These are phyloP conservation scores for Aspergillus aculeatus DNA, from an alignment of 2,329 filamentous ascomycete species.

Conservation along the genomic window DNA sequence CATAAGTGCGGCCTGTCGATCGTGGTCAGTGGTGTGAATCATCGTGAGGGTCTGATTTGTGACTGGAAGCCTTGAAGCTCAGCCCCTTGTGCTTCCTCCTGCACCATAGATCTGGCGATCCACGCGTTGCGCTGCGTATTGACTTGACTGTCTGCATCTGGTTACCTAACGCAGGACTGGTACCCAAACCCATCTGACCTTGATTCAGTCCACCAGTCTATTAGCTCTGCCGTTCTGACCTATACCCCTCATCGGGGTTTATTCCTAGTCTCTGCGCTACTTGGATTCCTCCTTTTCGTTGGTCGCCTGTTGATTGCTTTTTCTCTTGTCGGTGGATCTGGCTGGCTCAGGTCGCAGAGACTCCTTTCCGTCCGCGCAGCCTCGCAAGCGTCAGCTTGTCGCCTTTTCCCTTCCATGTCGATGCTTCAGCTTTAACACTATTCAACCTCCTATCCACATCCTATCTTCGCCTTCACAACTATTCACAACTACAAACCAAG, in stretches of 20 bases:
- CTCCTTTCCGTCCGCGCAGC: constrained; percentile 6
- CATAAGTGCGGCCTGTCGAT: constrained; percentile 36
- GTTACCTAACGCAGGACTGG: constrained; percentile 15
- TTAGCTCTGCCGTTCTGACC: constrained; percentile 1
- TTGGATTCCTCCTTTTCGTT: constrained; percentile 18
- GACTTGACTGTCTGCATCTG: constrained; percentile 8
- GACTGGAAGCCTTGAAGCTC: constrained; percentile 17
- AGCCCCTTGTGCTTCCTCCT: constrained; percentile 13
- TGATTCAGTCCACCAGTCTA: constrained; percentile 3
- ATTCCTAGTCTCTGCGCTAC: constrained; percentile 8
- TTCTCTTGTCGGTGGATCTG: constrained; percentile 25
- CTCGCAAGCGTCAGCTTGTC: constrained; percentile 7
- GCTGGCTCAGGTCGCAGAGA: constrained; percentile 28
- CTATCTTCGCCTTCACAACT: neutral
- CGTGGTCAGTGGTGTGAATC: constrained; percentile 20
- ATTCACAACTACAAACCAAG: neutral
- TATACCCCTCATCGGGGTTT: constrained; percentile 10
- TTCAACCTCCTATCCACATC: neutral
- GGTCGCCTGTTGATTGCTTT: constrained; percentile 20
- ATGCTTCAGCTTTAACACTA: constrained; percentile 5
- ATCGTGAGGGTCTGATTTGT: constrained; percentile 9
- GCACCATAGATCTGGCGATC: constrained; percentile 18
- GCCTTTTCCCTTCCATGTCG: constrained; percentile 3
- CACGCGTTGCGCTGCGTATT: constrained; percentile 14
- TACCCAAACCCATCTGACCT: constrained; percentile 16